A percentile compares a stretch with the other conserved stretches of the same genome.
Conservation (phyloP, 352 stramenopile genomes). For the Globisporangium cederbergense region DNA sequence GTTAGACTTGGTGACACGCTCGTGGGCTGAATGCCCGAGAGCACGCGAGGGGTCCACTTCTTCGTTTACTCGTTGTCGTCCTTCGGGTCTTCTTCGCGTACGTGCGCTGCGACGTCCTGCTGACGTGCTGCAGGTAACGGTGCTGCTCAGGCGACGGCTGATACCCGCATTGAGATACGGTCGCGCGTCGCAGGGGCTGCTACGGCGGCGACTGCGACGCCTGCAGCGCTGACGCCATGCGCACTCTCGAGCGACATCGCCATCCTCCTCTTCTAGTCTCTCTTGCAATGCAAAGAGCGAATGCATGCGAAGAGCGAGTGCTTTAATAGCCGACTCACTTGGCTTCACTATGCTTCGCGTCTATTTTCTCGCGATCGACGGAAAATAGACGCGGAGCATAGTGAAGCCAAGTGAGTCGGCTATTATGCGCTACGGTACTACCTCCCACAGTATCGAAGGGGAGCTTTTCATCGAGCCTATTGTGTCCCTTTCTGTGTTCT, state of each 20-base stretch:
- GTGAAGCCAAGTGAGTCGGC: too few species aligned
- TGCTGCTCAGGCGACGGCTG: not conserved
- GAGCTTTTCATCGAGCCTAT: too few species aligned
- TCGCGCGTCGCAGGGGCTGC: not conserved
- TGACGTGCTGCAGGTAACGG: not conserved
- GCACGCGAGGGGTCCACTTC: constrained; percentile 56
- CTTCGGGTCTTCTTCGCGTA: not conserved
- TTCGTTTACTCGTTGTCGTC: not conserved
- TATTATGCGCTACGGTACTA: too few species aligned
- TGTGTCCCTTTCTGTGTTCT: too few species aligned
- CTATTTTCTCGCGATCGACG: too few species aligned
- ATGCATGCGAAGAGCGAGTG: too few species aligned
- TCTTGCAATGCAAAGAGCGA: too few species aligned
- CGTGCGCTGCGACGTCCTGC: not conserved
- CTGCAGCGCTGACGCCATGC: constrained; percentile 7
- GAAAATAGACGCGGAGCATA: too few species aligned
- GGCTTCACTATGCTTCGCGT: too few species aligned
- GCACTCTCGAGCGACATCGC: not conserved
- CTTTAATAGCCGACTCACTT: too few species aligned
- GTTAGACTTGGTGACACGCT: constrained; percentile 98
- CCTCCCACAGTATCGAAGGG: too few species aligned
- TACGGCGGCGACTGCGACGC: not conserved
- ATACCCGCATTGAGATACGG: not conserved
- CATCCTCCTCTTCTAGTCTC: not conserved
- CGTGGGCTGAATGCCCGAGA: constrained; percentile 98